These are phyloP conservation scores for Bryopsis sp. DNA, from an alignment of 139 green algal species.

Conservation along the genomic window DNA sequence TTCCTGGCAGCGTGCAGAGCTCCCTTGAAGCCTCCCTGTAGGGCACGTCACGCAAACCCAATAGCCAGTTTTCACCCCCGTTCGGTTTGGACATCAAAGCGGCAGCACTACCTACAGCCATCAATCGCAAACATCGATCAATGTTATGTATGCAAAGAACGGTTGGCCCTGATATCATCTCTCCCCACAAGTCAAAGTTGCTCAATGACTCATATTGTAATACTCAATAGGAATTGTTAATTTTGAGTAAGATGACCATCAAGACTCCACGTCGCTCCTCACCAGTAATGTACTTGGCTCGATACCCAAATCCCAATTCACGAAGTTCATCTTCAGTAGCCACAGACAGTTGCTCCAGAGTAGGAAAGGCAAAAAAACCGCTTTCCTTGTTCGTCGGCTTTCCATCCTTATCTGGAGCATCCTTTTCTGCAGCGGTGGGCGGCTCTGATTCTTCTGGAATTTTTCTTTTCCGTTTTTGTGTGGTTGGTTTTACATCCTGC, in stretches of 20 bases:
- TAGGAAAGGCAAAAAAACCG: slow-evolving; percentile 70
- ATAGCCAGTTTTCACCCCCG: slow-evolving; percentile 63
- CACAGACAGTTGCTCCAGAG: slow-evolving; percentile 64
- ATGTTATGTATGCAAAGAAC: no score
- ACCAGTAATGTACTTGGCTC: slow-evolving; percentile 69
- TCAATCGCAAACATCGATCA: no score
- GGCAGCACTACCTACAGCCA: slow-evolving; percentile 33
- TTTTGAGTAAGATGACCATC: no score
- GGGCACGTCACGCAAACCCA: slow-evolving; percentile 38
- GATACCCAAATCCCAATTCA: slow-evolving; percentile 71
- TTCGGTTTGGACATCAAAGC: slow-evolving; percentile 48
- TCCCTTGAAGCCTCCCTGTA: slow-evolving; percentile 57
- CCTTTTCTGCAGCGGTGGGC: no score
- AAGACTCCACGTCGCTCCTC: no score
- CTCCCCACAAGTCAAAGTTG: no score
- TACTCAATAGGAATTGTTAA: no score
- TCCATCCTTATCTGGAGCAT: neutral
- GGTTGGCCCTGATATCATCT: no score
- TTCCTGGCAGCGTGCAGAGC: slow-evolving; percentile 68
- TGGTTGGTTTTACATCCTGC: no score
- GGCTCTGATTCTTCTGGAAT: no score
- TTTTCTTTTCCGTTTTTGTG: no score
- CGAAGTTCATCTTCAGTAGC: slow-evolving; percentile 73
- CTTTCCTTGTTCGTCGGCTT: neutral
- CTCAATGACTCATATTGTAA: no score